These are phyloP conservation scores for Aspergillus novoparasiticus DNA, from an alignment of 2,329 filamentous ascomycete species.

Conservation along the genomic window DNA sequence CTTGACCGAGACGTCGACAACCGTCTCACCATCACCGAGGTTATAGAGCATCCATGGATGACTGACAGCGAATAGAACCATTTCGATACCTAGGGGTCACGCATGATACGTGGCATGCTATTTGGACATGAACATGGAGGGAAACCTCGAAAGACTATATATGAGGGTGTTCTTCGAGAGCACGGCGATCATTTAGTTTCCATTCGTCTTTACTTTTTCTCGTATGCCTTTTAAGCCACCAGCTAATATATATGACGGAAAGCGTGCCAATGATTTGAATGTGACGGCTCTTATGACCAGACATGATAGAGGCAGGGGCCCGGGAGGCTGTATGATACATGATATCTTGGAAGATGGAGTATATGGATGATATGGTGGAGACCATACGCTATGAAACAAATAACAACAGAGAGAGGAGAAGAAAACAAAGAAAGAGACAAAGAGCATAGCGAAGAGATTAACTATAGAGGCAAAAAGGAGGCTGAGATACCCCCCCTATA, in stretches of 20 bases:
- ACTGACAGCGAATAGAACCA: slow-evolving; percentile 23
- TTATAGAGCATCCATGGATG: slow-evolving; percentile 85
- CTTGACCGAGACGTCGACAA: slow-evolving; percentile 84
- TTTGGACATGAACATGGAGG: background rate
- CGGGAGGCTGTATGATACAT: slow-evolving; percentile 8
- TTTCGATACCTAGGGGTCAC: background rate
- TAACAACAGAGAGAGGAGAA: background rate
- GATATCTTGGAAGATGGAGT: background rate
- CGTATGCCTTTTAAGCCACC: slow-evolving; percentile 2
- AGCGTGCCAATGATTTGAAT: slow-evolving; percentile 12
- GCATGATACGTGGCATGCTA: background rate
- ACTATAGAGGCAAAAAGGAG: slow-evolving; percentile 16
- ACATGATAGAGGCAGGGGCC: slow-evolving; percentile 15
- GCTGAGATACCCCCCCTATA: slow-evolving; percentile 20
- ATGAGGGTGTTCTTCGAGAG: slow-evolving; percentile 5
- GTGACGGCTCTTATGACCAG: slow-evolving; percentile 17
- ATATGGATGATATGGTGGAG: background rate
- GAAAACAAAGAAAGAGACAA: background rate
- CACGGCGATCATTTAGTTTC: slow-evolving; percentile 1
- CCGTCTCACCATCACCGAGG: slow-evolving; percentile 82
- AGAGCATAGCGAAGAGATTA: background rate
- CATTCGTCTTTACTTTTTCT: background rate
- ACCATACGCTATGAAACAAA: background rate
- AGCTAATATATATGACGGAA: slow-evolving; percentile 14
- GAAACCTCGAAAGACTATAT: slow-evolving; percentile 11